These are phyloP conservation scores for Mycena kentingensis DNA, from an alignment of 768 basidiomycete genomes.

Conservation along the genomic window DNA sequence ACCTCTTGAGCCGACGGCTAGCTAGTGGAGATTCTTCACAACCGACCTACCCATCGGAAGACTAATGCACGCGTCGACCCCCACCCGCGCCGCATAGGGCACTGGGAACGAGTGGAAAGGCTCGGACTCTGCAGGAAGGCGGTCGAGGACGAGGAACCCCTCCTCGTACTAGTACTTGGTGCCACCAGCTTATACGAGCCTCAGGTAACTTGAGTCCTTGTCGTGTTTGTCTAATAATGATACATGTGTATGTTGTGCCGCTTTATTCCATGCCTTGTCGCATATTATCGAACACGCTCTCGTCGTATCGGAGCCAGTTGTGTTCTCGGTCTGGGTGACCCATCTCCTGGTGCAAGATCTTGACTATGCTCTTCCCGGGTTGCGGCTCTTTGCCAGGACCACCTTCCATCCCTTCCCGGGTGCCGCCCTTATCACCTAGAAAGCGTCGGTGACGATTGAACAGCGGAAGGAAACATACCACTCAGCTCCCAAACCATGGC, in stretches of 20 bases:
- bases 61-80: no score
- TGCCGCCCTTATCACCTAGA: constrained; percentile 64
- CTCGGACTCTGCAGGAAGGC: no score
- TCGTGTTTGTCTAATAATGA: constrained; percentile 11
- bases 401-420: constrained; percentile 70
- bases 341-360: constrained; percentile 77
- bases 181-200: no score
- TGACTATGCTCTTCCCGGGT: constrained; percentile 70
- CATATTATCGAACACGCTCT: constrained; percentile 81
- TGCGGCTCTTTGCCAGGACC: constrained; percentile 76
- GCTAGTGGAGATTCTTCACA: no score
- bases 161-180: no score
- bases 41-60: no score
- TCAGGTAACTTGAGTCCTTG: constrained; percentile 11
- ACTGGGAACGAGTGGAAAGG: no score
- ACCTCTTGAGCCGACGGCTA: no score
- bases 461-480: not conserved
- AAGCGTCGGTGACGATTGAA: not conserved
- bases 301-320: constrained; percentile 84
- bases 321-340: constrained; percentile 63
- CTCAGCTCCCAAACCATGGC: constrained; percentile 96
- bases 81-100: no score
- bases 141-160: no score
- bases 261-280: constrained; percentile 59
- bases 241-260: not conserved